Evolutionary conservation across 352 stramenopile genomes (phyloP).

Genomic region (Globisporangium acanthophoron): DNA sequence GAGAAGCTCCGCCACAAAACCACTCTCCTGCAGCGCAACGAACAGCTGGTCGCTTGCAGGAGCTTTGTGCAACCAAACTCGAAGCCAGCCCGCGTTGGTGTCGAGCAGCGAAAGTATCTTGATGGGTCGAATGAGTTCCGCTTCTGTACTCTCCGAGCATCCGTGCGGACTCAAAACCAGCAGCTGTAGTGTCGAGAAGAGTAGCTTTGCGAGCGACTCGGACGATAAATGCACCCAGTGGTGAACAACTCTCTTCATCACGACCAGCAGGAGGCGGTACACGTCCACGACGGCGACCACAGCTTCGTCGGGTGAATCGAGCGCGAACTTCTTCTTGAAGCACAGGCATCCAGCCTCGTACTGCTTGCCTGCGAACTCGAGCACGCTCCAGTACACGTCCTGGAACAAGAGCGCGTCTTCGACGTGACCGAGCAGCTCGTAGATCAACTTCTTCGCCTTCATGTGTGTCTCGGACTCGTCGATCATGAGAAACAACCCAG

Average conservation of each 20-base stretch:
- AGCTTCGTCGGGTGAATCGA: slow-evolving; percentile 3
- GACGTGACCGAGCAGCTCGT: slow-evolving; percentile 31
- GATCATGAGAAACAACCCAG: slow-evolving; percentile 27
- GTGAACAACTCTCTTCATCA: slow-evolving; percentile 25
- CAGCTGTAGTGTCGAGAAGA: slow-evolving; percentile 39
- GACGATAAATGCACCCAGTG: slow-evolving; percentile 59
- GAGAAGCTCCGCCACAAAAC: slow-evolving; percentile 30
- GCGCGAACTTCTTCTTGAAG: slow-evolving; percentile 18
- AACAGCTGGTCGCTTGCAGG: slow-evolving; percentile 35
- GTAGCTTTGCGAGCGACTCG: slow-evolving; percentile 33
- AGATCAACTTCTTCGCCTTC: slow-evolving; percentile 27
- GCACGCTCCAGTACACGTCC: slow-evolving; percentile 40
- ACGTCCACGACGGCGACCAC: slow-evolving; percentile 24
- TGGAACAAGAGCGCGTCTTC: slow-evolving; percentile 47
- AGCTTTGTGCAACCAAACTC: slow-evolving; percentile 37
- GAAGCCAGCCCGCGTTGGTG: slow-evolving; percentile 32
- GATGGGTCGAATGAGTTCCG: slow-evolving; percentile 17
- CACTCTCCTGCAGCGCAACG: slow-evolving; percentile 23
- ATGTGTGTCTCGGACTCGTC: slow-evolving; percentile 5
- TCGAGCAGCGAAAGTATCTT: slow-evolving; percentile 30
- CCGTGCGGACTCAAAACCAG: slow-evolving; percentile 31
- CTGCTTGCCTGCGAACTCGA: slow-evolving; percentile 32
- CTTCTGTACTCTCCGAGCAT: slow-evolving; percentile 18
- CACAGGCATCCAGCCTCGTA: slow-evolving; percentile 22
- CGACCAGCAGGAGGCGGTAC: slow-evolving; percentile 32